These are phyloP conservation scores for Exophiala viscosa DNA, from an alignment of 2,329 filamentous ascomycete genomes.

Conservation along the genomic window DNA sequence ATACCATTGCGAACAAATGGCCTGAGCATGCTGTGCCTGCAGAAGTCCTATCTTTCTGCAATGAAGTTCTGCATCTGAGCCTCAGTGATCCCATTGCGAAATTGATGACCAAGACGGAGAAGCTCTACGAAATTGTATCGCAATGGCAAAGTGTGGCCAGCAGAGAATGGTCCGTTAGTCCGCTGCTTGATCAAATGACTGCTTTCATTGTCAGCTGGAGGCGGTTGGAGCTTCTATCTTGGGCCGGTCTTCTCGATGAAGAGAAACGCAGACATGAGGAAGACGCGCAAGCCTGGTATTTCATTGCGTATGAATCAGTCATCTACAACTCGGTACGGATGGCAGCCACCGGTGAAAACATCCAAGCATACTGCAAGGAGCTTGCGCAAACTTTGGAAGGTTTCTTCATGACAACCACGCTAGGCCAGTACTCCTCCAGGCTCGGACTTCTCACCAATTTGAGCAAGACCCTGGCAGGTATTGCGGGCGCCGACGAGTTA, in stretches of 20 bases:
- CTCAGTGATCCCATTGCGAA: slow-evolving; percentile 82
- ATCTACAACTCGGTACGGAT: slow-evolving; percentile 71
- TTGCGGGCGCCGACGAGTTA: slow-evolving; percentile 56
- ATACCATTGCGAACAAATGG: slow-evolving; percentile 61
- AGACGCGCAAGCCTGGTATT: slow-evolving; percentile 90
- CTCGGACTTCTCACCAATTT: slow-evolving; percentile 64
- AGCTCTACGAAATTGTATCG: slow-evolving; percentile 77
- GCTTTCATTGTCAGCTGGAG: slow-evolving; percentile 83
- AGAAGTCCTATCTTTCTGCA: slow-evolving; percentile 72
- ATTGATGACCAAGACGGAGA: slow-evolving; percentile 80
- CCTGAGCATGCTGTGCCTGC: slow-evolving; percentile 73
- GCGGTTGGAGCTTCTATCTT: slow-evolving; percentile 84
- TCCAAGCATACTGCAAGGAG: slow-evolving; percentile 51
- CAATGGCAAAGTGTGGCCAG: slow-evolving; percentile 96
- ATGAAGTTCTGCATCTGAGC: slow-evolving; percentile 69
- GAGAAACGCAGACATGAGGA: slow-evolving; percentile 72
- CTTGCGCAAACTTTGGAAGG: slow-evolving; percentile 71
- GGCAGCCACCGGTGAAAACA: slow-evolving; percentile 54
- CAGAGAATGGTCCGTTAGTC: slow-evolving; percentile 65
- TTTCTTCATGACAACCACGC: slow-evolving; percentile 73
- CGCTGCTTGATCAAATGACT: slow-evolving; percentile 73
- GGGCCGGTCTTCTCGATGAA: slow-evolving; percentile 82
- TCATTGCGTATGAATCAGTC: slow-evolving; percentile 86
- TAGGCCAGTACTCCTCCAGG: slow-evolving; percentile 76
- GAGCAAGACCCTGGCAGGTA: slow-evolving; percentile 61